Conservation (phyloP, 1,139 yeast genomes). For the Pichia sp. region DNA sequence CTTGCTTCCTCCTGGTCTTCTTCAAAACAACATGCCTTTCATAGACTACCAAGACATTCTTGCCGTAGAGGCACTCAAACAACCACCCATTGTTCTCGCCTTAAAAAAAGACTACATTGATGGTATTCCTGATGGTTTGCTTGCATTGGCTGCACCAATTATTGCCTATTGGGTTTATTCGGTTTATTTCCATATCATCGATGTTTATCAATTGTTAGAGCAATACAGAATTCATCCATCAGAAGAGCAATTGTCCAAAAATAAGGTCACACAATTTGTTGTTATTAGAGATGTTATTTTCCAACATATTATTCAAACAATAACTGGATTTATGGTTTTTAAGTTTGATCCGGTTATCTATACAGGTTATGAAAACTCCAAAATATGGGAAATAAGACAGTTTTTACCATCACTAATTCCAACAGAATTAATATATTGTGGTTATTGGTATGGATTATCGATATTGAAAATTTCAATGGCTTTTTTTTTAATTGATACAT, state of each 20-base stretch:
- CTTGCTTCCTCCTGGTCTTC: background rate
- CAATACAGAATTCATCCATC: constrained; percentile 86
- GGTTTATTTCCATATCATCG: constrained; percentile 65
- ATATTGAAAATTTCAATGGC: constrained; percentile 51
- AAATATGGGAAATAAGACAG: constrained; percentile 61
- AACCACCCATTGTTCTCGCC: constrained; percentile 13
- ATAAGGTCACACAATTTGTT: constrained; percentile 61
- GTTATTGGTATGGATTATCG: constrained; percentile 55
- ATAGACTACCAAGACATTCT: constrained; percentile 19
- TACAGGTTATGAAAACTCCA: constrained; percentile 67
- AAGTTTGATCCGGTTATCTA: constrained; percentile 54
- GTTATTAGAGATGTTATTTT: constrained; percentile 76
- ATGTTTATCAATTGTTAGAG: constrained; percentile 68
- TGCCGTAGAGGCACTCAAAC: constrained; percentile 14
- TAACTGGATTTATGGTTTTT: constrained; percentile 53
- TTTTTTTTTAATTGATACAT: constrained; percentile 73
- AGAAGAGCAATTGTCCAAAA: constrained; percentile 69
- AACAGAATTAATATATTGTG: constrained; percentile 38
- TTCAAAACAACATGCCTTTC: constrained; percentile 4
- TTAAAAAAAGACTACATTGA: constrained; percentile 40
- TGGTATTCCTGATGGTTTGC: constrained; percentile 64
- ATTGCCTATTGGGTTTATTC: constrained; percentile 81
- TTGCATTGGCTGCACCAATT: constrained; percentile 71
- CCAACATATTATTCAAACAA: constrained; percentile 79
- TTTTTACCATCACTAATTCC: constrained; percentile 44